A percentile compares a stretch with the other conserved stretches of the same genome.
These are phyloP conservation scores for Candida ortonii DNA, from an alignment of 805 yeast genomes.

Conservation along the genomic window DNA sequence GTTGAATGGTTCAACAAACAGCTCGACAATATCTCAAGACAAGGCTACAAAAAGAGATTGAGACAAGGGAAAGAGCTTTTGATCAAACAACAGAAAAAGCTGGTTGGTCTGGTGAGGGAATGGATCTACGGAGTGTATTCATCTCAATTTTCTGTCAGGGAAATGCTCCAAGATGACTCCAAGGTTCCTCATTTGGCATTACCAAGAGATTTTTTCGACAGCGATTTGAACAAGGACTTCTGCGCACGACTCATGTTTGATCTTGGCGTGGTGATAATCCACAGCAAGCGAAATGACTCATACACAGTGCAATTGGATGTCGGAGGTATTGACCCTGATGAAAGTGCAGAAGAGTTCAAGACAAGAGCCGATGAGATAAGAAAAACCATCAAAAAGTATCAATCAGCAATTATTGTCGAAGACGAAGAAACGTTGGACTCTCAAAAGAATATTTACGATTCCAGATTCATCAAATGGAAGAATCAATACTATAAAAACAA, in stretches of 20 bases:
- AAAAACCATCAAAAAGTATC: conserved; percentile 59
- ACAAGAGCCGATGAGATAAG: conserved; percentile 51
- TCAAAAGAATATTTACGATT: conserved; percentile 64
- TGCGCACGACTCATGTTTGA: conserved; percentile 64
- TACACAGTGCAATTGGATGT: conserved; percentile 64
- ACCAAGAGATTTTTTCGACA: conserved; percentile 44
- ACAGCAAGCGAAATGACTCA: conserved; percentile 53
- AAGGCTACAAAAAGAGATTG: conserved; percentile 67
- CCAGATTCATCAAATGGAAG: conserved; percentile 80
- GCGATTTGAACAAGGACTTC: conserved; percentile 53
- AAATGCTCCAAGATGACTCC: conserved; percentile 34
- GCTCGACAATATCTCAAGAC: conserved; percentile 70
- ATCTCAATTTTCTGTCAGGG: conserved; percentile 33
- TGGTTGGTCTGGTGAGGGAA: conserved; percentile 56
- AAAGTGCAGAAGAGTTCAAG: conserved; percentile 61
- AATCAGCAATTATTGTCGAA: conserved; percentile 60
- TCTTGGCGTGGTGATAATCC: conserved; percentile 62
- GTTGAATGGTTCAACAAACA: conserved; percentile 89
- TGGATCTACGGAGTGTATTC: conserved; percentile 40
- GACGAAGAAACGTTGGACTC: conserved; percentile 50
- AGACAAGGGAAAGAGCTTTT: conserved; percentile 63
- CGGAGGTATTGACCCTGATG: conserved; percentile 70
- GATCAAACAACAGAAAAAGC: conserved; percentile 69
- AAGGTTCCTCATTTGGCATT: conserved; percentile 45
- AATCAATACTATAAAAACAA: conserved; percentile 82